Conservation (phyloP, 225 moss, liverwort and hornwort species). For the Ulota crispa region DNA sequence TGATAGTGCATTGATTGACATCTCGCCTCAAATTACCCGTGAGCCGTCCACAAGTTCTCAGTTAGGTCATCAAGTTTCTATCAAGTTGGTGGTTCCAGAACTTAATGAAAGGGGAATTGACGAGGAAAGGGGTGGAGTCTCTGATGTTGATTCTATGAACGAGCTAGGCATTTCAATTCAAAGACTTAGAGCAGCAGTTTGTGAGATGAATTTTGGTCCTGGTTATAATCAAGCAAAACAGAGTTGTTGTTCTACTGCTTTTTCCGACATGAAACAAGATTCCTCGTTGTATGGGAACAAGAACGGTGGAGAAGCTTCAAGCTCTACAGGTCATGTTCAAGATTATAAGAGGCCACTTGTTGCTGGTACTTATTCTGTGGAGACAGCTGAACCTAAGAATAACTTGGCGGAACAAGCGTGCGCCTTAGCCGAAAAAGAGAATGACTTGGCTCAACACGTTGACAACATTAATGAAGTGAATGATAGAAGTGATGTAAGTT, state of each 20-base stretch:
- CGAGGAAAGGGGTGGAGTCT: slow-evolving; percentile 2
- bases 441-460: slow-evolving; percentile 27
- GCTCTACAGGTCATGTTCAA: slow-evolving; percentile 35
- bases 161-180: slow-evolving; percentile 31
- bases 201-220: slow-evolving; percentile 52
- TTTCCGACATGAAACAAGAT: slow-evolving; percentile 28
- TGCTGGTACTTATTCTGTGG: slow-evolving; percentile 37
- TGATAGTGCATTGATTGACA: slow-evolving; percentile 55
- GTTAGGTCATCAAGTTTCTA: slow-evolving; percentile 22
- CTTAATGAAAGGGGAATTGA: slow-evolving; percentile 33
- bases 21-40: no score
- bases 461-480: slow-evolving; percentile 26
- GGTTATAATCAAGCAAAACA: slow-evolving; percentile 35
- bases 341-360: slow-evolving; percentile 50
- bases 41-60: slow-evolving; percentile 11
- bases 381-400: slow-evolving; percentile 27
- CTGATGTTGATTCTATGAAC: slow-evolving; percentile 17
- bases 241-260: slow-evolving; percentile 22
- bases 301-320: slow-evolving; percentile 24
- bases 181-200: slow-evolving; percentile 32
- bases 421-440: slow-evolving; percentile 30
- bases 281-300: slow-evolving; percentile 44
- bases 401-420: no score
- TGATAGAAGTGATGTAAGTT: not conserved
- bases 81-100: slow-evolving; percentile 34